Conservation (phyloP, 1,139 yeast genomes). For the Suhomyces yuchorum region DNA sequence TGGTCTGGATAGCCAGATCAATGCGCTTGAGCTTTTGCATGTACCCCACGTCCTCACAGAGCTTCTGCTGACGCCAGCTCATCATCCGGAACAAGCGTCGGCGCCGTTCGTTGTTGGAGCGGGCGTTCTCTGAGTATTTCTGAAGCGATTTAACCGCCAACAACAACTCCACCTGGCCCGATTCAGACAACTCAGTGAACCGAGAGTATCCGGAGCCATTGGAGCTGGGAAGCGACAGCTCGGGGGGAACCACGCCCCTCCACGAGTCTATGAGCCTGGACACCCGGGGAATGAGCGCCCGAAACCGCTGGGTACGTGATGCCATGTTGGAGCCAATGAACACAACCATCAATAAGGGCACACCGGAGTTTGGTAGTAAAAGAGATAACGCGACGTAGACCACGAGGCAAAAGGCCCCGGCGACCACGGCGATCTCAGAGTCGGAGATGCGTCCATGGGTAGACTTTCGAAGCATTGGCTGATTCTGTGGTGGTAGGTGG, state of each 20-base stretch:
- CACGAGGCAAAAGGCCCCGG: slow-evolving; percentile 13
- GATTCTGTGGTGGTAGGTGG: neutral
- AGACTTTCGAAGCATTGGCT: neutral
- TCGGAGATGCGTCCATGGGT: slow-evolving; percentile 13
- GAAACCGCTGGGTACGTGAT: slow-evolving; percentile 28
- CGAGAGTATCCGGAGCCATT: slow-evolving; percentile 16
- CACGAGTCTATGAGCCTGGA: slow-evolving; percentile 4
- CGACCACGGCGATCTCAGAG: slow-evolving; percentile 15
- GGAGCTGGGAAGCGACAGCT: slow-evolving; percentile 5
- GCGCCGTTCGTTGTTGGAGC: slow-evolving; percentile 48
- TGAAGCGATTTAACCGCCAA: slow-evolving; percentile 56
- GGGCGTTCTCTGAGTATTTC: slow-evolving; percentile 43
- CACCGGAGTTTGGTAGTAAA: slow-evolving; percentile 20
- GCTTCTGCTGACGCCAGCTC: slow-evolving; percentile 57
- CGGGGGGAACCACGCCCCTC: slow-evolving; percentile 3
- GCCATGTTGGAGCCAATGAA: slow-evolving; percentile 38
- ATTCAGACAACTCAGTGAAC: slow-evolving; percentile 22
- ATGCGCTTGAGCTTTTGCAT: slow-evolving; percentile 49
- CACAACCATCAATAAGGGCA: slow-evolving; percentile 34
- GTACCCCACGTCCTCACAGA: slow-evolving; percentile 59
- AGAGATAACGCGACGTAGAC: slow-evolving; percentile 19
- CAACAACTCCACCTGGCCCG: slow-evolving; percentile 38
- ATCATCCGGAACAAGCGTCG: slow-evolving; percentile 48
- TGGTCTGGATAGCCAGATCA: slow-evolving; percentile 46
- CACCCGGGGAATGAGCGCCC: slow-evolving; percentile 11